Percentiles rank a stretch among this genome's conserved stretches.
Conservation (phyloP, 2,329 filamentous ascomycete species). For the Botrytis deweyae region DNA sequence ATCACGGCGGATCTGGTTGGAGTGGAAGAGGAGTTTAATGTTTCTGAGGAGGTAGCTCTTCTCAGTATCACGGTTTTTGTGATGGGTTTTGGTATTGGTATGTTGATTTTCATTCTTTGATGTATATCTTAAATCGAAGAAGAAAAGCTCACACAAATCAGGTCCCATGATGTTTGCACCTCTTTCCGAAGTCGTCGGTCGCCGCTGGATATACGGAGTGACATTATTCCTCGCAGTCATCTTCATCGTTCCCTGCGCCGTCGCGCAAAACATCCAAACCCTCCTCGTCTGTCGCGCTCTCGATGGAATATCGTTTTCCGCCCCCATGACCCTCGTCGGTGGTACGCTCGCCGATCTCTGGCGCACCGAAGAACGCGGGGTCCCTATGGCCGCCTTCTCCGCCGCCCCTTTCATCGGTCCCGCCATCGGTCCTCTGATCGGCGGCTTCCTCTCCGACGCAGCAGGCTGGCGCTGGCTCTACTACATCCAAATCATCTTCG, state of each 20-base stretch:
- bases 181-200: constrained; percentile 71
- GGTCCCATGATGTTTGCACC: constrained; percentile 79
- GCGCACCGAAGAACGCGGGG: constrained; percentile 78
- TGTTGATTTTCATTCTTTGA: constrained; percentile 28
- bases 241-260: constrained; percentile 78
- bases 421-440: constrained; percentile 72
- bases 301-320: constrained; percentile 80
- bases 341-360: constrained; percentile 83
- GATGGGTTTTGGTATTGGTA: constrained; percentile 75
- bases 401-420: constrained; percentile 82
- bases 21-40: constrained; percentile 61
- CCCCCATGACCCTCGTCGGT: constrained; percentile 82
- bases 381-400: constrained; percentile 83
- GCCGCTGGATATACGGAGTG: constrained; percentile 62
- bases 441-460: constrained; percentile 71
- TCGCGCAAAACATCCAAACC: constrained; percentile 72
- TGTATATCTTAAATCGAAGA: too few relatives aligned
- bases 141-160: constrained; percentile 30
- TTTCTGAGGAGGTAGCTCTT: constrained; percentile 71
- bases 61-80: constrained; percentile 76
- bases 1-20: constrained; percentile 74
- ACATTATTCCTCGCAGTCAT: constrained; percentile 59
- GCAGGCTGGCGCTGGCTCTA: constrained; percentile 81
- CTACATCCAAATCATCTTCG: constrained; percentile 80
- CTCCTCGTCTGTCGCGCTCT: constrained; percentile 74